Conservation (phyloP, 148 eudicot species). For the Salicornia ramosissima region DNA sequence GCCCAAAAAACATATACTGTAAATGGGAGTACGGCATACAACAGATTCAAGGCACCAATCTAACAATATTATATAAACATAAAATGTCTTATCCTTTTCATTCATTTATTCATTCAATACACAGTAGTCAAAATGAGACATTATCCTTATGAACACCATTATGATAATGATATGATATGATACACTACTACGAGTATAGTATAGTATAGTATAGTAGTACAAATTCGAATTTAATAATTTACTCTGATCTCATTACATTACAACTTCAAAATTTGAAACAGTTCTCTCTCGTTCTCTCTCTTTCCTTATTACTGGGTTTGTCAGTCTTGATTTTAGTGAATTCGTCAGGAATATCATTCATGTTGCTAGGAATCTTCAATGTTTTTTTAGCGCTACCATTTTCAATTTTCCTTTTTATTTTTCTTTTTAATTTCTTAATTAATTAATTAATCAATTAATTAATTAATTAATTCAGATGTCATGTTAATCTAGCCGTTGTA, state of each 20-base stretch:
- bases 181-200: no score
- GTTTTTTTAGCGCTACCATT: not conserved
- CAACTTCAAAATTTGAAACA: conserved; percentile 34
- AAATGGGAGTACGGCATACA: no score
- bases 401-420: conserved; percentile 8
- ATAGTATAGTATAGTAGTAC: no score
- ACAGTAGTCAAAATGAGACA: conserved; percentile 18
- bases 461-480: not conserved
- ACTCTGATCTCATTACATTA: no score
- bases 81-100: not conserved
- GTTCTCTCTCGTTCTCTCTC: not conserved
- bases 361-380: conserved; percentile 28
- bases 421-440: conserved; percentile 1
- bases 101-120: not conserved
- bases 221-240: not conserved
- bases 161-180: no score
- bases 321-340: conserved; percentile 31
- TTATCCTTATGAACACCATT: conserved; percentile 16
- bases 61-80: no score
- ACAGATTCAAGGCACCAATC: no score
- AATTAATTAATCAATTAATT: no score
- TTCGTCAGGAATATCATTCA: conserved; percentile 29
- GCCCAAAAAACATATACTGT: no score
- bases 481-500: conserved; percentile 30
- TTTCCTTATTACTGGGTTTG: conserved; percentile 7